A percentile compares a stretch with the other conserved stretches of the same genome.
Conservation (phyloP, 257 asterid genomes). For the Solanum chaucha region DNA sequence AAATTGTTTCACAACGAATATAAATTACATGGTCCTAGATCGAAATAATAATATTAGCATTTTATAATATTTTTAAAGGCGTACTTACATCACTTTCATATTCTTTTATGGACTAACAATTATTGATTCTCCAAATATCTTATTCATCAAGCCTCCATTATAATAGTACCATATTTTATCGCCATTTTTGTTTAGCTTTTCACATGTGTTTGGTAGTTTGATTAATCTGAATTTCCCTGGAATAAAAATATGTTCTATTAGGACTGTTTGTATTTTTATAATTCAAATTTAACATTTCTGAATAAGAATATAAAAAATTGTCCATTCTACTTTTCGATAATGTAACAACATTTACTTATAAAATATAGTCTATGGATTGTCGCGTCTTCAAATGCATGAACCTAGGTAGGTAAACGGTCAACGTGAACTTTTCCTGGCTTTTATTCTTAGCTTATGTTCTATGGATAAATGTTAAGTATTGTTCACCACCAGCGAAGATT, state of each 20-base stretch:
- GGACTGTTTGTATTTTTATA: too few relatives aligned
- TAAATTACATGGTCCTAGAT: background rate
- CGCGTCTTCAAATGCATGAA: background rate
- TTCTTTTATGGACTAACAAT: background rate
- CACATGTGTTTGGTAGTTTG: background rate
- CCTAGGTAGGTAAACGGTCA: background rate
- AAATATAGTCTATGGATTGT: background rate
- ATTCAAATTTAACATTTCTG: too few relatives aligned
- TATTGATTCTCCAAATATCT: background rate
- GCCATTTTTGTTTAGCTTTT: background rate
- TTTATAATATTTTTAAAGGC: background rate
- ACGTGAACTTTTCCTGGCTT: background rate
- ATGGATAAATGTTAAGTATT: background rate
- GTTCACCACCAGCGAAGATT: accelerated
- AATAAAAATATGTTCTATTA: background rate
- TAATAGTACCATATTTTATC: background rate
- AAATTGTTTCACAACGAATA: background rate
- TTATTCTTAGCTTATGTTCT: background rate
- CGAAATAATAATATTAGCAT: background rate
- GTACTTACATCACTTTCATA: background rate
- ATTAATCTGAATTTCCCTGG: accelerated
- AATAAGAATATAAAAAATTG: too few relatives aligned
- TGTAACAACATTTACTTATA: background rate
- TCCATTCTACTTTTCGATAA: too few relatives aligned
- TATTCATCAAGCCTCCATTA: background rate